Conservation (phyloP, 2,329 filamentous ascomycete genomes). For the Diplodia sapinea region DNA sequence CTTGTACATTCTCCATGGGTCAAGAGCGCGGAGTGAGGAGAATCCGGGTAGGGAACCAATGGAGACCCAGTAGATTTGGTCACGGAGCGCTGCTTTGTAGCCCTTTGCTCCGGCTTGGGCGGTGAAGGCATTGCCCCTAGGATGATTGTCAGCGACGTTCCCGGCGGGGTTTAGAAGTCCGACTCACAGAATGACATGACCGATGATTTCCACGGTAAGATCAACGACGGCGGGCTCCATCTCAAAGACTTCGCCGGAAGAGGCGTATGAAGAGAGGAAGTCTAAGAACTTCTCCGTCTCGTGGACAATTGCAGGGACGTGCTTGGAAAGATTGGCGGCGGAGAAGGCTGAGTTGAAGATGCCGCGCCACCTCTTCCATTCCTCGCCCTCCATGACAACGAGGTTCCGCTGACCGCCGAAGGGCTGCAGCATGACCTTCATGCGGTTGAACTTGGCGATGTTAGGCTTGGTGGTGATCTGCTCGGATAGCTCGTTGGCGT, state of each 20-base stretch:
- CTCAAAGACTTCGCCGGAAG: constrained; percentile 1
- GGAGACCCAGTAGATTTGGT: constrained; percentile 12
- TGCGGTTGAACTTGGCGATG: neutral
- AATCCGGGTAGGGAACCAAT: constrained; percentile 1
- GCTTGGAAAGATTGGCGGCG: constrained; percentile 35
- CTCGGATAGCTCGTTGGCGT: constrained; percentile 4
- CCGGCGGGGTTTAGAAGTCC: constrained; percentile 38
- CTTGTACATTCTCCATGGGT: constrained; percentile 2
- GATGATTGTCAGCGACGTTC: constrained; percentile 6
- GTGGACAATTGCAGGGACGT: constrained; percentile 36
- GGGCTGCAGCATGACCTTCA: constrained; percentile 13
- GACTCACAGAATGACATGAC: constrained; percentile 32
- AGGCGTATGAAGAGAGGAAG: constrained; percentile 15
- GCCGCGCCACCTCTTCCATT: constrained; percentile 37
- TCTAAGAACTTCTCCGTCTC: constrained; percentile 35
- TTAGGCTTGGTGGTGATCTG: constrained; percentile 12
- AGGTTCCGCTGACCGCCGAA: constrained; percentile 12
- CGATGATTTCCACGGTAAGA: constrained; percentile 31
- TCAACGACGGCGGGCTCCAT: constrained; percentile 22
- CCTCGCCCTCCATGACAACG: constrained; percentile 34
- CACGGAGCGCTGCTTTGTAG: constrained; percentile 10
- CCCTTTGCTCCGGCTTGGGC: neutral
- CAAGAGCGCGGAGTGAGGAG: neutral
- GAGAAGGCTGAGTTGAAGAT: constrained; percentile 39
- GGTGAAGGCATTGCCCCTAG: constrained; percentile 9